Base-by-base conservation (phyloP, 129 eudicot genomes). In the Apium graveolens region DNA sequence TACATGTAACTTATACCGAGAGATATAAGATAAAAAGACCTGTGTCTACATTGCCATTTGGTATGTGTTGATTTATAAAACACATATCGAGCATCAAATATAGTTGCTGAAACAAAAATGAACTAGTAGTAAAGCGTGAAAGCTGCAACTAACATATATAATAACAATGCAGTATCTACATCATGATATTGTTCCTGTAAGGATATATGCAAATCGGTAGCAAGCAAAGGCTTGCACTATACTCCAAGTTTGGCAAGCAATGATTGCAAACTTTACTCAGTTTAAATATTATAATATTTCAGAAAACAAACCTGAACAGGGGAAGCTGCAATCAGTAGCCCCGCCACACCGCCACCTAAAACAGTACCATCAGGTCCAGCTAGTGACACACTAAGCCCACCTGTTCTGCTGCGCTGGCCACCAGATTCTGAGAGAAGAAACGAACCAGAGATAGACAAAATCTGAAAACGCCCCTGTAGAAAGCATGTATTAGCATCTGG, bases 291-390 rank as follows among this genome's bases (percentile, higher is more conserved):
- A 26, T n/a, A 42, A 42, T 7, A 29, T 27, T 29, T 27, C 17
- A 17, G 12, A 46, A 70, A 51, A 70, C 78, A 42, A 57, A 92
- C 96, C 93, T 87, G 92, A 78, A 90, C 90, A 10, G 88, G 88
- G 37, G 89, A 78, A 29, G 93, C 96, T 0, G 97, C 96, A 78
- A 77, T 84, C 60, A 92, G 77, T 32, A 88, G 79, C 46, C 97
- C 97, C 14, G 96, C 91, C 63, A 90, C 91, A 20, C 89, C 84
- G 34, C 97, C 97, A 21, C 96, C 96, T 74, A 92, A 81, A 38
- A 90, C 91, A 74, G 84, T 69, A 24, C 96, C 96, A 74, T 90
- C 93, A 4, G 89, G 88, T 62, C 92, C 96, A 46, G 96, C 86
- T 45, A 92, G 85, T 0, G 89, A 79, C 48, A 85, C 91, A 57